phyloP scores from a whole-genome alignment of 345 rosid genomes.

The Eucalyptus coolabah region DNA sequence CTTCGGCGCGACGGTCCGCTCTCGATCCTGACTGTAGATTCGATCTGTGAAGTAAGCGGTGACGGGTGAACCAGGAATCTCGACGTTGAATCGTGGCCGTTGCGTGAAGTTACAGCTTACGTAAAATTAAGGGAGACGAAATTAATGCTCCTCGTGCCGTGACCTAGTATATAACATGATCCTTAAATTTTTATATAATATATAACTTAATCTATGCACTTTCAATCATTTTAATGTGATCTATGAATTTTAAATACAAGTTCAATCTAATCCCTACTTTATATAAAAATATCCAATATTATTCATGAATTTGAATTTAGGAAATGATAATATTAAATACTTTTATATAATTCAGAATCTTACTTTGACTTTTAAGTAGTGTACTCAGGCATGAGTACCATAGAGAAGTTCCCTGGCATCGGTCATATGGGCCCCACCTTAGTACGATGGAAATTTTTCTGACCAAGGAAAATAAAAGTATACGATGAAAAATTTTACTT shows the following conservation, averaged over 20 bases:
- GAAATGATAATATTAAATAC: too few species aligned
- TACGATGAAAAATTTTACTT: neutral
- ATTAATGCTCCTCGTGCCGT: too few species aligned
- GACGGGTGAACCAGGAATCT: neutral
- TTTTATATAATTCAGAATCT: too few species aligned
- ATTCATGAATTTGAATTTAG: too few species aligned
- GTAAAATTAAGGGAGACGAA: neutral
- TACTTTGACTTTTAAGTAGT: too few species aligned
- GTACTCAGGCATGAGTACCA: too few species aligned
- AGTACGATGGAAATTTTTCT: neutral
- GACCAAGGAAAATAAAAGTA: too few species aligned
- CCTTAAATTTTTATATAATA: too few species aligned
- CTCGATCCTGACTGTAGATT: neutral
- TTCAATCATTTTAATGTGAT: rapidly evolving
- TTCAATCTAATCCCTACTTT: rapidly evolving
- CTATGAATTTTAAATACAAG: rapidly evolving
- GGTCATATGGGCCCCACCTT: neutral
- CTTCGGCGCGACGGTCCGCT: neutral
- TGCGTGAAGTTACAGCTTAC: neutral
- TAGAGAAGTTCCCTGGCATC: neutral
- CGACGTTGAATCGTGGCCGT: neutral
- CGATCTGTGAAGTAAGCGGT: neutral
- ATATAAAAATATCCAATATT: too few species aligned
- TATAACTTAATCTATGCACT: rapidly evolving
- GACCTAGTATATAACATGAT: too few species aligned